phyloP scores from a whole-genome alignment of 2,329 filamentous ascomycete species.

The Chalara sp. region DNA sequence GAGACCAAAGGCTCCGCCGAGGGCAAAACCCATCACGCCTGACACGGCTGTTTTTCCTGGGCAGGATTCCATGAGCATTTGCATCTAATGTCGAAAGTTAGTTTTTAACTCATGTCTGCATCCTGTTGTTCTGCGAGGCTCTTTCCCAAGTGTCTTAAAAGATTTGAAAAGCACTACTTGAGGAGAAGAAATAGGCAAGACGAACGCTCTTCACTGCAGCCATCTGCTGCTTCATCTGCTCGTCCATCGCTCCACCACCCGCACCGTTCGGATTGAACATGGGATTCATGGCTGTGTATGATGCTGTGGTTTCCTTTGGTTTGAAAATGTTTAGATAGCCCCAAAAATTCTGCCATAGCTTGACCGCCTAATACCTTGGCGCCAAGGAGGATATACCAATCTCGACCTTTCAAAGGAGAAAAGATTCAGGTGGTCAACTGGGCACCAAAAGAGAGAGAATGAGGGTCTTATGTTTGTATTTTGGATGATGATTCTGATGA shows the following conservation, averaged over 20 bases:
- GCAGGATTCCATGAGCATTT: constrained; percentile 74
- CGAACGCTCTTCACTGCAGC: not conserved
- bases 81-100: constrained; percentile 19
- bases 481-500: no score
- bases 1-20: constrained; percentile 89
- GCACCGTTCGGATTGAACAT: not conserved
- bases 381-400: no score
- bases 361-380: no score
- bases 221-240: not conserved
- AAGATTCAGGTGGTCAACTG: no score
- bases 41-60: constrained; percentile 82
- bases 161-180: no score
- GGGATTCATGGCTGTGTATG: not conserved
- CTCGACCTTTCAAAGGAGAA: no score
- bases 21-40: constrained; percentile 87
- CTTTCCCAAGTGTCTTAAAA: not conserved
- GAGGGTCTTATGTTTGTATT: no score
- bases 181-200: no score
- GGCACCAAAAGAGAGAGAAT: no score
- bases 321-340: no score
- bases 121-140: not conserved
- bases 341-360: no score
- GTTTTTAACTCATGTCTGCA: not conserved
- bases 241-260: not conserved
- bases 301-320: no score